phyloP scores from a whole-genome alignment of 2,329 filamentous ascomycete genomes.

The Monosporascus sp. region DNA sequence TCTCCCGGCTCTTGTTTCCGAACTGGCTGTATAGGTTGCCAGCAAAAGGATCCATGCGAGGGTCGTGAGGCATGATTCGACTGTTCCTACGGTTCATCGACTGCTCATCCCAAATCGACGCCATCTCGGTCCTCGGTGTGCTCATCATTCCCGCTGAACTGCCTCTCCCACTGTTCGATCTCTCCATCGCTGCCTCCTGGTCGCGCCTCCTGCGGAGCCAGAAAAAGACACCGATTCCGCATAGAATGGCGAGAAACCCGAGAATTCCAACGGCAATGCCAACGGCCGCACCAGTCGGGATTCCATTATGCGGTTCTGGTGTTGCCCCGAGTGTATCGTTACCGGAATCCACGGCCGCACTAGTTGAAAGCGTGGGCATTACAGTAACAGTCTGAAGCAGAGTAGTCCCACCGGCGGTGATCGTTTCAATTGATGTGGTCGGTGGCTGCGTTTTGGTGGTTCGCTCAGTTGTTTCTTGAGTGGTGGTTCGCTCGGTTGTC shows the following conservation, averaged over 20 bases:
- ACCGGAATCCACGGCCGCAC: slow-evolving; percentile 8
- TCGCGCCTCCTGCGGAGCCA: slow-evolving; percentile 40
- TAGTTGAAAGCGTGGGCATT: slow-evolving; percentile 35
- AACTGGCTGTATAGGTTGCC: slow-evolving; percentile 49
- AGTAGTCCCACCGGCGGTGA: slow-evolving; percentile 49
- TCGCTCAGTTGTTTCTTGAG: slow-evolving; percentile 12
- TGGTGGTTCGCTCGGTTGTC: slow-evolving; percentile 9
- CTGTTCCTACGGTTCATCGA: slow-evolving; percentile 46
- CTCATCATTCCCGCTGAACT: slow-evolving; percentile 46
- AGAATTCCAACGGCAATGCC: slow-evolving; percentile 27
- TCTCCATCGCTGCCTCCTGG: slow-evolving; percentile 37
- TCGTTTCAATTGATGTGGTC: slow-evolving; percentile 40
- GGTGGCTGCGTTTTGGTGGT: slow-evolving; percentile 11
- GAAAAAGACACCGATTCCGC: slow-evolving; percentile 33
- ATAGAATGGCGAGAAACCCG: slow-evolving; percentile 17
- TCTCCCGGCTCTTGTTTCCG: slow-evolving; percentile 56
- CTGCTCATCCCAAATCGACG: slow-evolving; percentile 31
- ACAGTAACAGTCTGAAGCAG: slow-evolving; percentile 47
- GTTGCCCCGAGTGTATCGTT: slow-evolving; percentile 3
- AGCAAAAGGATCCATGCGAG: slow-evolving; percentile 57
- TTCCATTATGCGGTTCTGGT: slow-evolving; percentile 10
- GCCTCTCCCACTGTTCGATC: slow-evolving; percentile 42
- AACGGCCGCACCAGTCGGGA: slow-evolving; percentile 21
- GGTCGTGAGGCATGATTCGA: slow-evolving; percentile 55
- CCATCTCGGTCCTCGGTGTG: slow-evolving; percentile 40